Percentiles rank a stretch among this genome's conserved stretches.
Conservation (phyloP, 176 grass and related monocot genomes). For the Melocanna baccifera region DNA sequence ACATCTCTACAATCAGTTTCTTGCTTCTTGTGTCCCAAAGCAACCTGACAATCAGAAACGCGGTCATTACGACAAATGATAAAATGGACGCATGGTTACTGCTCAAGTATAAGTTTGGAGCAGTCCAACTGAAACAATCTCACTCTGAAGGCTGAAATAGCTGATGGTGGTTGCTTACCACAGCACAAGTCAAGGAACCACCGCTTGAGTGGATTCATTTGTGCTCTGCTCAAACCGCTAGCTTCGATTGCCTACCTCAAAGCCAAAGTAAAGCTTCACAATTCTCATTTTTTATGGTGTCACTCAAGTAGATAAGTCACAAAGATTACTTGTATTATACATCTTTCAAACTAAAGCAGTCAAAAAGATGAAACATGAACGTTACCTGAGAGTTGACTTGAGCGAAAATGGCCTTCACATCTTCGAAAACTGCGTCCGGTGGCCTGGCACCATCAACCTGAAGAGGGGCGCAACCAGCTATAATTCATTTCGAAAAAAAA, state of each 20-base stretch:
- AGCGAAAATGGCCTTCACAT: slow-evolving; percentile 51
- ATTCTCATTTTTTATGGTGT: not conserved
- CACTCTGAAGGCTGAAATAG: not conserved
- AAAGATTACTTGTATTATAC: not conserved
- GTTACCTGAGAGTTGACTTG: slow-evolving; percentile 27
- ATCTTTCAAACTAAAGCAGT: not conserved
- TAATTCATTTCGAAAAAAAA: not conserved
- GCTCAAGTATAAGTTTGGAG: not conserved
- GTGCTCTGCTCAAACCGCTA: not conserved
- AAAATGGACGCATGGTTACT: not conserved
- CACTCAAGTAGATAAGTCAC: not conserved
- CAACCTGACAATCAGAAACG: slow-evolving; percentile 35
- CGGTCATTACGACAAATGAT: not conserved
- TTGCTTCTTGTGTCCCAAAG: slow-evolving; percentile 27
- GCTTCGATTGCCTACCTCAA: not conserved
- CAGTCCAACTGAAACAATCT: not conserved
- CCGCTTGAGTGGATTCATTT: slow-evolving; percentile 22
- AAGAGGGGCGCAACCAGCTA: not conserved
- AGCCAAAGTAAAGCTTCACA: not conserved
- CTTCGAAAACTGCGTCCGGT: slow-evolving; percentile 49
- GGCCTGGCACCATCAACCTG: slow-evolving; percentile 54
- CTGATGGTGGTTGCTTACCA: not conserved
- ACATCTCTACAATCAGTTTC: slow-evolving; percentile 5
- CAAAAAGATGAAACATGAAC: not conserved
- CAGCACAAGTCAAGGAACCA: slow-evolving; percentile 24